These are phyloP conservation scores for Kandelia obovata DNA, from an alignment of 345 rosid genomes.

Conservation along the genomic window DNA sequence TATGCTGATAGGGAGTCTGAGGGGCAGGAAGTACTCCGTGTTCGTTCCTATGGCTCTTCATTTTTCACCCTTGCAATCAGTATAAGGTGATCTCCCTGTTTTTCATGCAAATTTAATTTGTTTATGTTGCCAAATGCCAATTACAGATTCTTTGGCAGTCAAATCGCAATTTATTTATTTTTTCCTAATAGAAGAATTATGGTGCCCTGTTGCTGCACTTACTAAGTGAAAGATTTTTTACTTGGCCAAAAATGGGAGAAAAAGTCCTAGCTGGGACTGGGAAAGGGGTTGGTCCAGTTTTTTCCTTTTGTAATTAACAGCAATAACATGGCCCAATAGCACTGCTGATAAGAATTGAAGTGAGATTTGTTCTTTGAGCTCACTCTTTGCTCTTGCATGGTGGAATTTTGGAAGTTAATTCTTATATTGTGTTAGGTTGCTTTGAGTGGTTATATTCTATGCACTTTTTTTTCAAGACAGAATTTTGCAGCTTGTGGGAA, in stretches of 20 bases:
- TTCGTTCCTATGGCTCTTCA: slow-evolving; percentile 89
- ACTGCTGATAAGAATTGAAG: no score
- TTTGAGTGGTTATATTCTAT: neutral
- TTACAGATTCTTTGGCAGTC: neutral
- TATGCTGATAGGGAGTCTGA: slow-evolving; percentile 35
- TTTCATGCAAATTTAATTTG: neutral
- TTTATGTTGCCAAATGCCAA: neutral
- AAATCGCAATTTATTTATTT: neutral
- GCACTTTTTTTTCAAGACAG: slow-evolving; percentile 8
- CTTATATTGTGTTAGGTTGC: no score
- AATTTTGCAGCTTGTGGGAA: slow-evolving; percentile 6
- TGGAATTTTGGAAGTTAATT: no score
- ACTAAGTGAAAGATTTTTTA: no score
- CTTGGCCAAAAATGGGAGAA: no score
- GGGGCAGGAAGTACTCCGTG: slow-evolving; percentile 69
- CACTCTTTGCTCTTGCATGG: no score
- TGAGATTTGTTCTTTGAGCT: no score
- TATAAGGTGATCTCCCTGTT: slow-evolving; percentile 51
- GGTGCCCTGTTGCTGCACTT: no score
- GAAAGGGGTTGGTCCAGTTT: no score
- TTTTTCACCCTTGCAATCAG: slow-evolving; percentile 87
- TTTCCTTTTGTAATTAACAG: no score
- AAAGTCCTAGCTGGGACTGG: no score
- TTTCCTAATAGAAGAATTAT: neutral
- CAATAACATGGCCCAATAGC: no score